phyloP scores from a whole-genome alignment of 2,329 filamentous ascomycete species.

The Apiospora saccharicola region DNA sequence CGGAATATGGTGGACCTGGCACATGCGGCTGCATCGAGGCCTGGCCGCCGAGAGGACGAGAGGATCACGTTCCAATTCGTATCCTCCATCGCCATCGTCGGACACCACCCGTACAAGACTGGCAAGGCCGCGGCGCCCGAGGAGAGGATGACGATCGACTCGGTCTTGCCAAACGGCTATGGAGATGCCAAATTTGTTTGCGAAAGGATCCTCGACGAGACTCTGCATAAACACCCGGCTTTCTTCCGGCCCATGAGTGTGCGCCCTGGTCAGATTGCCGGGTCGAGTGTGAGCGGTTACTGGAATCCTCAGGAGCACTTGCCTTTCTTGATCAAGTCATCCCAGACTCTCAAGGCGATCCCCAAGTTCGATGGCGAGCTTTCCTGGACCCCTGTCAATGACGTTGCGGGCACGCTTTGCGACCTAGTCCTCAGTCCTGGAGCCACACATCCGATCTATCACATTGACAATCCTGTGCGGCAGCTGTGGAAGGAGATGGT shows the following conservation, averaged over 20 bases:
- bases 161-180: constrained; percentile 55
- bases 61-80: constrained; percentile 45
- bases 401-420: constrained; percentile 31
- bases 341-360: constrained; percentile 51
- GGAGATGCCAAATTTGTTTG: constrained; percentile 58
- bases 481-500: constrained; percentile 37
- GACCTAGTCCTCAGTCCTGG: constrained; percentile 34
- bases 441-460: constrained; percentile 34
- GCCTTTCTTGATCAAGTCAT: constrained; percentile 56
- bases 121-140: constrained; percentile 49
- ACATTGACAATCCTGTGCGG: constrained; percentile 40
- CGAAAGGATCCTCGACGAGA: constrained; percentile 57
- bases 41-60: constrained; percentile 24
- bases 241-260: constrained; percentile 52
- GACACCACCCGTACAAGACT: constrained; percentile 36
- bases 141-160: constrained; percentile 44
- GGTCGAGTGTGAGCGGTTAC: constrained; percentile 54
- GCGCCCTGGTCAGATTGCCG: constrained; percentile 60
- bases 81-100: constrained; percentile 49
- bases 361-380: constrained; percentile 50
- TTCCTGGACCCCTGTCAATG: constrained; percentile 57
- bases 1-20: constrained; percentile 57
- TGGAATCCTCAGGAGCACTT: constrained; percentile 64
- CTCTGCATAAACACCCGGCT: constrained; percentile 49
- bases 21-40: constrained; percentile 39